Base-by-base conservation (phyloP, 257 asterid genomes). In the Plantago major region DNA sequence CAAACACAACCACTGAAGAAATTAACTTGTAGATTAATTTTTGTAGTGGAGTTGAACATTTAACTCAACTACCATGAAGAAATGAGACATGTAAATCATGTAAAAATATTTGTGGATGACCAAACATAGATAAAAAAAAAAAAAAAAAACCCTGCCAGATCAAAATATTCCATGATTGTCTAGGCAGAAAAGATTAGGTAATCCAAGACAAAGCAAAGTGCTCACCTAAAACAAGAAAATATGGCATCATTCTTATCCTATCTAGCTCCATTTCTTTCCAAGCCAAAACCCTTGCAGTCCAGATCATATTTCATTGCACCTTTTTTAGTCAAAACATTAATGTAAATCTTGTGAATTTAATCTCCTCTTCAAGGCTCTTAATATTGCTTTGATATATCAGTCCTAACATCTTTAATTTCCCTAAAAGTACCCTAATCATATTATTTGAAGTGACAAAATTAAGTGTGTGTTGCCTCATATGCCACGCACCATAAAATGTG, bases 361-460 rank as follows among this genome's bases (percentile, higher is more conserved):
- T 48, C 28, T 33, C 40, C 46, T 48, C 18, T 33, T 7, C 42
- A 16, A 48, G 50, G 49, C 22, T 17, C 48, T 42, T 28, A 28
- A 55, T n/a, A n/a, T 33, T 33, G 40, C 7, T 33, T 22, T 33
- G 37, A n/a, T 48, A 48, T 33, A n/a, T 10, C 26, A 22, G 26
- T 22, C 26, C 26, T 22, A 22, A 22, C 26, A 51, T 51, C 37
- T 49, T 40, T 30, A n/a, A 57, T 10, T n/a, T 52, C 46, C 42
- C 18, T 68, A 28, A 7, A 48, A 48, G 63, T 42, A 15, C 59
- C 60, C 47, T 74, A 68, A 57, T 63, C 60, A 61, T 60, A 66
- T 57, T 68, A 58, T 22, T 6, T 52, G 52, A 42, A 48, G 60
- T 53, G 54, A 26, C 65, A 46, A 51, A 55, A n/a, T n/a, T n/a